phyloP scores from a whole-genome alignment of 495 filamentous ascomycete species.

The Daldinia grandis region DNA sequence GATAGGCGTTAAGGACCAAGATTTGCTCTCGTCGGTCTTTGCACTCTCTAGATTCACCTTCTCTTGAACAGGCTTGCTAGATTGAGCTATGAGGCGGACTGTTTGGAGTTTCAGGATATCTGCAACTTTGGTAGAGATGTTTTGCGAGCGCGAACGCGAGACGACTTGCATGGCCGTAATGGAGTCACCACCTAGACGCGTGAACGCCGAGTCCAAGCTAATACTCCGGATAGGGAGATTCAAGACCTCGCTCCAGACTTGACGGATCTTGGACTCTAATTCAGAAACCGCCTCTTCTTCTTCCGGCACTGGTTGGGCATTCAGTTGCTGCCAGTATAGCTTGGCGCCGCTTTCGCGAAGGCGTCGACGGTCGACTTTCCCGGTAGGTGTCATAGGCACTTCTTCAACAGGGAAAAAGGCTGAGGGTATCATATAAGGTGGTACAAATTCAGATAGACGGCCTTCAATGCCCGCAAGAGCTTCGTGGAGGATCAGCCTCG shows the following conservation, averaged over 20 bases:
- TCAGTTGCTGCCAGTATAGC: neutral
- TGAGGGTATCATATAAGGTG: conserved; percentile 1
- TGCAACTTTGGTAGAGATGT: neutral
- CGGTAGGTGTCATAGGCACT: neutral
- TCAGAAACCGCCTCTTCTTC: neutral
- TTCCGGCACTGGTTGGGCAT: neutral
- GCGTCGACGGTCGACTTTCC: neutral
- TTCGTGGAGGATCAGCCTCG: neutral
- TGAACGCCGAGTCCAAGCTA: neutral
- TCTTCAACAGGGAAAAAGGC: neutral
- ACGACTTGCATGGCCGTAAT: neutral
- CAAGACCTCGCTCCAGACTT: neutral
- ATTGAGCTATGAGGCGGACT: neutral
- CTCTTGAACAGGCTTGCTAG: neutral
- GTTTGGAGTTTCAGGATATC: neutral
- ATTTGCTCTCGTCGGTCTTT: neutral
- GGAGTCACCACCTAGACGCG: neutral
- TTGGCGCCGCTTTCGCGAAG: conserved; percentile 2
- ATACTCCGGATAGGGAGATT: neutral
- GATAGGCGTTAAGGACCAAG: neutral
- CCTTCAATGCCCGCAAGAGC: neutral
- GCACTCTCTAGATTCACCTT: neutral
- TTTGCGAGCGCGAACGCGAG: neutral
- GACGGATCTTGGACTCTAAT: neutral
- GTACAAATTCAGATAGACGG: neutral